These are phyloP conservation scores for Colletotrichum trifolii DNA, from an alignment of 2,329 filamentous ascomycete species.

Conservation along the genomic window DNA sequence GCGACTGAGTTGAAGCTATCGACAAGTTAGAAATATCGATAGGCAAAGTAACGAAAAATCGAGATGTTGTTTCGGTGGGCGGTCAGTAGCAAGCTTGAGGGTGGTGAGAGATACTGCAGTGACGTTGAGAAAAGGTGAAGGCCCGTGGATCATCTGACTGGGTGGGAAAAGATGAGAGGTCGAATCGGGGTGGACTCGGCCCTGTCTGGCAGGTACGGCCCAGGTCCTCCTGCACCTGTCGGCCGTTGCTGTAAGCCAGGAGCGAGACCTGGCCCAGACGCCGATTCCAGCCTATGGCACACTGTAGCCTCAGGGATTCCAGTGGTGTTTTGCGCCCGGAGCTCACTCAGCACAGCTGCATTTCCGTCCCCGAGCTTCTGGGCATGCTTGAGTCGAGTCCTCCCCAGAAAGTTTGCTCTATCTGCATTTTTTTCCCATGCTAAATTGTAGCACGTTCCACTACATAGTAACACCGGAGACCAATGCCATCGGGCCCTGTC, in stretches of 20 bases:
- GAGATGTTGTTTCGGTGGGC: constrained; percentile 5
- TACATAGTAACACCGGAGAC: neutral
- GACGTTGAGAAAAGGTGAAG: constrained; percentile 35
- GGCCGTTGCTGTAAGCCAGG: constrained; percentile 11
- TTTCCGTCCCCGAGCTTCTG: neutral
- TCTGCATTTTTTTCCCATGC: constrained; percentile 17
- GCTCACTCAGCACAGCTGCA: constrained; percentile 12
- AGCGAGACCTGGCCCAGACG: constrained; percentile 9
- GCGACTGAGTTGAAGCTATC: neutral
- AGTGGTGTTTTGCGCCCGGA: neutral
- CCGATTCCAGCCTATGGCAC: neutral
- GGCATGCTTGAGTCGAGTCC: constrained; percentile 8
- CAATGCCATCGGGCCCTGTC: constrained; percentile 7
- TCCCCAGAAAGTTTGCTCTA: neutral
- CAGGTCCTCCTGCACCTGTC: neutral
- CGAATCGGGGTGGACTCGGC: constrained; percentile 20
- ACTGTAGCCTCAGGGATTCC: too few species aligned
- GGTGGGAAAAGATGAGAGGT: constrained; percentile 25
- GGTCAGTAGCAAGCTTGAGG: constrained; percentile 7
- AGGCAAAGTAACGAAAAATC: neutral
- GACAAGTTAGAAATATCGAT: neutral
- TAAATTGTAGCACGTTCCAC: constrained; percentile 1
- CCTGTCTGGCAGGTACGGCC: constrained; percentile 9
- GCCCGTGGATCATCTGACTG: constrained; percentile 33
- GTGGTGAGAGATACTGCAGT: constrained; percentile 24